Percentiles rank a stretch among this genome's conserved stretches.
These are phyloP conservation scores for Moesziomyces antarcticus DNA, from an alignment of 1,284 basidiomycete genomes.

Conservation along the genomic window DNA sequence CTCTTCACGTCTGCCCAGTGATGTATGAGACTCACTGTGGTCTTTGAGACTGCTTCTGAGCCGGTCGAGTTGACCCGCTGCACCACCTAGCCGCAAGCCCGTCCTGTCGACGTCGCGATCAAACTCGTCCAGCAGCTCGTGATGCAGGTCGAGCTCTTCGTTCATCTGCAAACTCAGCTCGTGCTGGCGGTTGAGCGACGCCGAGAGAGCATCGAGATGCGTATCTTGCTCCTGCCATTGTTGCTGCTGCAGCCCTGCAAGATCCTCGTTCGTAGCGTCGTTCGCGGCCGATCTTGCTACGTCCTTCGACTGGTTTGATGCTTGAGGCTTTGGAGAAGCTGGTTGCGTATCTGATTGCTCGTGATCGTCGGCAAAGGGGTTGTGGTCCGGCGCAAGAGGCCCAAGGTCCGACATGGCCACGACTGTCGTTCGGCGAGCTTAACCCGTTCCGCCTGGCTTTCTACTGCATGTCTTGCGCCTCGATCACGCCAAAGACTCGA, in stretches of 20 bases:
- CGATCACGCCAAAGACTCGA: too few relatives aligned
- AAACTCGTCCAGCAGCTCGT: slow-evolving; percentile 55
- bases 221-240: slow-evolving; percentile 56
- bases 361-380: slow-evolving; percentile 38
- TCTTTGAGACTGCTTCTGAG: slow-evolving; percentile 55
- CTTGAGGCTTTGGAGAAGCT: background rate
- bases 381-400: slow-evolving; percentile 25
- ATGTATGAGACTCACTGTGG: slow-evolving; percentile 51
- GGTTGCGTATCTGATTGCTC: slow-evolving; percentile 1
- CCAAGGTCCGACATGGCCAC: slow-evolving; percentile 24
- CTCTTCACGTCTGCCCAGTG: background rate
- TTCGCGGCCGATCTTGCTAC: background rate
- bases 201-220: slow-evolving; percentile 58
- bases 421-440: background rate
- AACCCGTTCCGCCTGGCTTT: background rate
- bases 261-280: slow-evolving; percentile 1
- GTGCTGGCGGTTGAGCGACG: slow-evolving; percentile 61
- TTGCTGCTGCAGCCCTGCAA: slow-evolving; percentile 36
- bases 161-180: slow-evolving; percentile 64
- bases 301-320: too few relatives aligned
- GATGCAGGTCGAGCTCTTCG: slow-evolving; percentile 64
- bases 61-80: slow-evolving; percentile 49
- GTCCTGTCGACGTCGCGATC: slow-evolving; percentile 57
- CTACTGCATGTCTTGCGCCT: background rate
- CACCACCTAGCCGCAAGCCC: slow-evolving; percentile 55